Evolutionary conservation across 176 grass and related monocot species (phyloP).

Genomic region (Oryza meridionalis): DNA sequence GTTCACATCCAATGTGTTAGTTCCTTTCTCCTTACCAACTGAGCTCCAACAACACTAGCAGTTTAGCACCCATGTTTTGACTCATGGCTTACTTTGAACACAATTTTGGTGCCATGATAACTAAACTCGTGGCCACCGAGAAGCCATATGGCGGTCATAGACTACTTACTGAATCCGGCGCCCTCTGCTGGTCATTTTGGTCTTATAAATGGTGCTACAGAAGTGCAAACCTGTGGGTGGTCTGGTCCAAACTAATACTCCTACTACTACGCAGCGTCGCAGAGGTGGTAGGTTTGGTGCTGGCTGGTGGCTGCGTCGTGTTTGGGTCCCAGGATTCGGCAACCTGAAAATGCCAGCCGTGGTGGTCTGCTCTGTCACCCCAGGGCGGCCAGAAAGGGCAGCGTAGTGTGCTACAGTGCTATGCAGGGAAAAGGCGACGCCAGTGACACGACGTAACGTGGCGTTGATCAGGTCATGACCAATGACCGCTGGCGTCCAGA

Average conservation of each 20-base stretch:
- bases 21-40: slow-evolving; percentile 26
- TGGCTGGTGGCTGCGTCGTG: slow-evolving; percentile 12
- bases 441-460: slow-evolving; percentile 41
- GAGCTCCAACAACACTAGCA: slow-evolving; percentile 24
- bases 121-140: background rate
- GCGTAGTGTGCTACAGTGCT: background rate
- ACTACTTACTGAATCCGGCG: slow-evolving; percentile 1
- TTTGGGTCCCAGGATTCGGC: background rate
- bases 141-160: slow-evolving; percentile 24
- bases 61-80: slow-evolving; percentile 36
- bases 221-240: slow-evolving; percentile 11
- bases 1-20: slow-evolving; percentile 8
- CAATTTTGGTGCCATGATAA: slow-evolving; percentile 37
- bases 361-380: slow-evolving; percentile 28
- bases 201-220: slow-evolving; percentile 40
- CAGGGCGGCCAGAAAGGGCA: slow-evolving; percentile 4
- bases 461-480: slow-evolving; percentile 41
- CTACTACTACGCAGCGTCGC: background rate
- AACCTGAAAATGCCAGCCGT: background rate
- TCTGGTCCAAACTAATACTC: slow-evolving; percentile 29
- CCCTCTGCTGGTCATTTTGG: background rate
- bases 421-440: slow-evolving; percentile 11
- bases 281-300: slow-evolving; percentile 2
- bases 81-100: slow-evolving; percentile 29
- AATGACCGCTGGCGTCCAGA: background rate